Base-by-base conservation (phyloP, 2,329 filamentous ascomycete species). In the Talaromyces sp. region DNA sequence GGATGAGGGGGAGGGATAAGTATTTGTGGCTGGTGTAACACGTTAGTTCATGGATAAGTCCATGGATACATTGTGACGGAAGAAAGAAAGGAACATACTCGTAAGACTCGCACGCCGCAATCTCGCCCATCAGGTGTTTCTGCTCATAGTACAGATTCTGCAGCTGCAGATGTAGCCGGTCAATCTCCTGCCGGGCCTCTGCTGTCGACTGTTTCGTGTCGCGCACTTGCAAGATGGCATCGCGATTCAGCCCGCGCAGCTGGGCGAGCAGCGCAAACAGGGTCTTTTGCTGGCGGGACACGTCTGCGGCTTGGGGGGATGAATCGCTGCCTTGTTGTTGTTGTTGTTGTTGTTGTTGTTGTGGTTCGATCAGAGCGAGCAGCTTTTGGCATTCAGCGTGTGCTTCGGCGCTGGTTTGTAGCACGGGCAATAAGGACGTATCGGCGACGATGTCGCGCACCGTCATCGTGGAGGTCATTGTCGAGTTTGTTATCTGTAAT, bases 71-170 rank as follows among this genome's bases (percentile, higher is more conserved):
- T n/a, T n/a, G 5, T 9, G 5, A 43, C n/a, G 31, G 2, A 51
- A 26, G 12, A 29, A 4, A 4, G 2, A 19, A 21, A 5, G 24
- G 6, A n/a, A 83, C 90, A 63, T 78, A 96, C 91, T 96, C 90
- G 68, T 95, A 97, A 56, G 88, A 89, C 72, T 96, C 90, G 74
- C 94, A 97, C 9, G 90, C 91, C 0, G 85, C 81, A 63, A 99
- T 97, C 76, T 99, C 94, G 54, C 90, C 90, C 65, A 90, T 86
- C 58, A 99, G 79, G 74, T 97, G 92, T 58, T 91, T 83, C 77
- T 97, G 92, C 75, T 99, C 93, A 71, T 99, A 99, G 74, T 94
- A 95, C 8, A 99, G 79, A 70, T 99, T 99, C 76, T 97, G 93
- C 59, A 99, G 82, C 70, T 96, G 90, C 41, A 99, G 82, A 72